These are phyloP conservation scores for Coemansia sp. DNA, from an alignment of 192 early-diverging fungal species.

Conservation along the genomic window DNA sequence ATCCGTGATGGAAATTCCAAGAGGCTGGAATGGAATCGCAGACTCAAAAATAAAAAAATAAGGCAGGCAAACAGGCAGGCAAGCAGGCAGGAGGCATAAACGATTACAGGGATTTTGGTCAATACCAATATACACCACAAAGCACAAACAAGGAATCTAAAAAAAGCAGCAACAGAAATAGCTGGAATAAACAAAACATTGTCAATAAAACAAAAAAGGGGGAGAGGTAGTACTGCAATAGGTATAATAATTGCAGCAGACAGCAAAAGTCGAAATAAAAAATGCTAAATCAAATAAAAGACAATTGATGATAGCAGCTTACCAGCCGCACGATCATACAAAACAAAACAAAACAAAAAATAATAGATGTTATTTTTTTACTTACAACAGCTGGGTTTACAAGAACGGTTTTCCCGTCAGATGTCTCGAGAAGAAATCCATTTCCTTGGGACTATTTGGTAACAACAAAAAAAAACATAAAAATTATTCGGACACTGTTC, in stretches of 20 bases:
- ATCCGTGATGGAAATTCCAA: background rate
- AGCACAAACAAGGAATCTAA: background rate
- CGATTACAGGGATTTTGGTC: background rate
- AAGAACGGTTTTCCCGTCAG: constrained; percentile 34
- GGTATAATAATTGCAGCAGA: background rate
- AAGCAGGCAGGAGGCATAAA: background rate
- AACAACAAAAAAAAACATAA: constrained; percentile 1
- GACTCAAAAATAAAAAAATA: background rate
- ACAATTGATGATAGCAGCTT: background rate
- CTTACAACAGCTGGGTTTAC: constrained; percentile 50
- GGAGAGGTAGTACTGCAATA: background rate
- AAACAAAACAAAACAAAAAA: background rate
- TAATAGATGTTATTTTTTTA: constrained; percentile 2
- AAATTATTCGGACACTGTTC: background rate
- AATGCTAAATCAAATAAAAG: background rate
- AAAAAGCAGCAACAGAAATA: background rate
- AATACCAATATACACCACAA: background rate
- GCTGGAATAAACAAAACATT: background rate
- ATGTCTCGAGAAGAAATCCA: constrained; percentile 49
- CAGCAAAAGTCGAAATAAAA: background rate
- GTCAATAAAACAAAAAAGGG: background rate
- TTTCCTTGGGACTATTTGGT: constrained; percentile 45
- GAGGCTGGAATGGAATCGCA: constrained; percentile 5
- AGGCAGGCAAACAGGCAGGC: background rate
- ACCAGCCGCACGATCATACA: background rate